These are phyloP conservation scores for Pichia sorboxylosa DNA, from an alignment of 1,139 yeast species.

Conservation along the genomic window DNA sequence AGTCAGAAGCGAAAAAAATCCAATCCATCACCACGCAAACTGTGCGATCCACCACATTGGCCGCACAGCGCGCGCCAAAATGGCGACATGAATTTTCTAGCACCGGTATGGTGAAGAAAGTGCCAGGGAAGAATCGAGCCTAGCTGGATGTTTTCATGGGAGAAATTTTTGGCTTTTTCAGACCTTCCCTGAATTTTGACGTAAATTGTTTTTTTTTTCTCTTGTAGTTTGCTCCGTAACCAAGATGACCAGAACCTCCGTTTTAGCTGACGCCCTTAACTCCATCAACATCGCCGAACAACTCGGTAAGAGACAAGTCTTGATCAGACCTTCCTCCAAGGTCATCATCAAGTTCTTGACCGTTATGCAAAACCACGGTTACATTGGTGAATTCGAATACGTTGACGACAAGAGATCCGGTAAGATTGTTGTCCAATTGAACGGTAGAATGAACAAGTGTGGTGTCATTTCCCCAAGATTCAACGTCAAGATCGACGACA, in stretches of 20 bases:
- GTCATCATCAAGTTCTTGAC: constrained; percentile 93
- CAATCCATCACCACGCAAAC: too few species aligned
- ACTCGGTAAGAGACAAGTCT: constrained; percentile 98
- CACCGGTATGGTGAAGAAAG: too few species aligned
- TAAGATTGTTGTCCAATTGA: constrained; percentile 89
- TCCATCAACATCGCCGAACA: constrained; percentile 99
- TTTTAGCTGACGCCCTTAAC: constrained; percentile 97
- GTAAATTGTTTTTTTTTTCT: too few species aligned
- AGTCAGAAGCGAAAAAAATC: too few species aligned
- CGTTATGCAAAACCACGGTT: constrained; percentile 96
- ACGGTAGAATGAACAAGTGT: constrained; percentile 97
- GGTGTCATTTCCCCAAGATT: constrained; percentile 98
- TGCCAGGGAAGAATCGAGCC: too few species aligned
- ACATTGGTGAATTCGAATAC: constrained; percentile 98
- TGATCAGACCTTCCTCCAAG: constrained; percentile 97
- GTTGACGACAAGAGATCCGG: constrained; percentile 99
- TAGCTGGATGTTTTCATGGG: too few species aligned
- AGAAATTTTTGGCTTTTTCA: too few species aligned
- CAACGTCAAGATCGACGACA: constrained; percentile 85
- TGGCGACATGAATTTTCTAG: too few species aligned
- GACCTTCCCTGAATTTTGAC: too few species aligned
- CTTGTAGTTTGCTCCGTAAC: too few species aligned
- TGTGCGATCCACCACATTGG: too few species aligned
- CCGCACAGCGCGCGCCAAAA: too few species aligned
- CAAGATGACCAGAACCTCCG: constrained; percentile 97